A percentile compares a stretch with the other conserved stretches of the same genome.
These are phyloP conservation scores for Kondoa malvinella DNA, from an alignment of 768 basidiomycete genomes.

Conservation along the genomic window DNA sequence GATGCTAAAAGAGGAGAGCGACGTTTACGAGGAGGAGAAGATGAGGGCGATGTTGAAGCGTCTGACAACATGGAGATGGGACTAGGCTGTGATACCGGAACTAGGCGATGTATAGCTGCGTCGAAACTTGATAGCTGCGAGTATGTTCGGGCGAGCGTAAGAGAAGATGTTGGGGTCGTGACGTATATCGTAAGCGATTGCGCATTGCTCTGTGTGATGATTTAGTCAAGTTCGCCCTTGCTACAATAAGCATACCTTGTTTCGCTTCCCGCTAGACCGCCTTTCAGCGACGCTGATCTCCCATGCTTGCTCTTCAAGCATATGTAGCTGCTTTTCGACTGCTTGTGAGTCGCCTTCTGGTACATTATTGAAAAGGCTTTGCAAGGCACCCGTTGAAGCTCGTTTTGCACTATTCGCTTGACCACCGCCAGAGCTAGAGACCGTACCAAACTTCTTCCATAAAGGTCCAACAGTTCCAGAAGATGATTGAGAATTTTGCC, in stretches of 20 bases:
- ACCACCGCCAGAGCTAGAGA: neutral
- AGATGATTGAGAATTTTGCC: neutral
- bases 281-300: slow-evolving; percentile 4
- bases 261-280: neutral
- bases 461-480: neutral
- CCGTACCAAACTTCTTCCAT: neutral
- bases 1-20: slow-evolving; percentile 7
- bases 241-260: neutral
- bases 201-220: neutral
- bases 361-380: neutral
- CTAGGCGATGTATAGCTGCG: neutral
- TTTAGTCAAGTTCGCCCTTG: neutral
- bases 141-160: slow-evolving; percentile 11
- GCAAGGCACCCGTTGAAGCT: neutral
- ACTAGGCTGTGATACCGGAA: neutral
- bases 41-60: neutral
- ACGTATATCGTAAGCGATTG: slow-evolving; percentile 12
- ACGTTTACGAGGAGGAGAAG: slow-evolving; percentile 2
- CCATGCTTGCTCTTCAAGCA: neutral
- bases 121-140: slow-evolving; percentile 11
- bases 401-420: neutral
- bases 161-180: slow-evolving; percentile 11
- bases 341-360: neutral
- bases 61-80: neutral
- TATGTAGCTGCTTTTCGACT: neutral